phyloP scores from a whole-genome alignment of 2,329 filamentous ascomycete genomes.

The Plectosphaerella cucumerina region DNA sequence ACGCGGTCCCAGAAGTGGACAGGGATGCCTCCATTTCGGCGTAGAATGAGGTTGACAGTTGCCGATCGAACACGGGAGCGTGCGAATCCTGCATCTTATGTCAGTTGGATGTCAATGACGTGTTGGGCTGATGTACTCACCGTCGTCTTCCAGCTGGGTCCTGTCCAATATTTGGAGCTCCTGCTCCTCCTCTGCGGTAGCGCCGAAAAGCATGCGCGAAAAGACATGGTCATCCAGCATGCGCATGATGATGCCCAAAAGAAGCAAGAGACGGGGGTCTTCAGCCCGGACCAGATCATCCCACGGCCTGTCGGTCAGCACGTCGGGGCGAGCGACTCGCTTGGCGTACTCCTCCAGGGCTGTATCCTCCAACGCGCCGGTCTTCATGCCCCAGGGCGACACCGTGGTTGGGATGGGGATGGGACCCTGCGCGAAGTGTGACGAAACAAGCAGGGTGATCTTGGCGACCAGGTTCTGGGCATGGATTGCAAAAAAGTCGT shows the following conservation, averaged over 20 bases:
- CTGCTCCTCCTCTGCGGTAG: slow-evolving; percentile 16
- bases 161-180: slow-evolving; percentile 17
- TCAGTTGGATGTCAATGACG: background rate
- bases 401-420: background rate
- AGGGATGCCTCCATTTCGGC: slow-evolving; percentile 12
- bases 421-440: background rate
- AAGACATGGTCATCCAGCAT: slow-evolving; percentile 21
- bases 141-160: slow-evolving; percentile 19
- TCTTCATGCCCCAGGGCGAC: slow-evolving; percentile 19
- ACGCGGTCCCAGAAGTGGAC: slow-evolving; percentile 24
- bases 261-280: slow-evolving; percentile 17
- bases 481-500: slow-evolving; percentile 6
- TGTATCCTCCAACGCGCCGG: slow-evolving; percentile 14
- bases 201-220: slow-evolving; percentile 25
- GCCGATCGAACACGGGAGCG: slow-evolving; percentile 20
- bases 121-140: slow-evolving; percentile 11
- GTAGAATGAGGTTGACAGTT: slow-evolving; percentile 19
- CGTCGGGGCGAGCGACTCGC: slow-evolving; percentile 22
- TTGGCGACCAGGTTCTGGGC: slow-evolving; percentile 15
- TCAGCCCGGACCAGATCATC: slow-evolving; percentile 18
- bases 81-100: slow-evolving; percentile 19
- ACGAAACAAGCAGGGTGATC: slow-evolving; percentile 14
- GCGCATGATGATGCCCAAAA: slow-evolving; percentile 23
- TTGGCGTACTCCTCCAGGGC: slow-evolving; percentile 14
- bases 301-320: slow-evolving; percentile 17